Evolutionary conservation across 2,329 filamentous ascomycete genomes (phyloP).

Genomic region (Ascosphaera apis): DNA sequence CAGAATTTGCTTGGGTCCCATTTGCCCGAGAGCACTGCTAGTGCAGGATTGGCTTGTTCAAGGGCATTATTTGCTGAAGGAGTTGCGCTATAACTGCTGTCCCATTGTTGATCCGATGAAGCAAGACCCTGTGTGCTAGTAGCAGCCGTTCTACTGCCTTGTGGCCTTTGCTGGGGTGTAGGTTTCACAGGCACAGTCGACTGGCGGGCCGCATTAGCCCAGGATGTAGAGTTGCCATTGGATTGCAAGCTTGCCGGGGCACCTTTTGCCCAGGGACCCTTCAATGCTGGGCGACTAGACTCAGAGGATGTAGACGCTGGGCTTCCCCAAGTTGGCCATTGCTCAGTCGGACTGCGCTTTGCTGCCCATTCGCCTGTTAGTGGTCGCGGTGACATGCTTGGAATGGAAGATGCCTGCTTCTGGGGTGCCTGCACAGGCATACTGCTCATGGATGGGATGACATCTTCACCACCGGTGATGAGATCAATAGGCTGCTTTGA

Average conservation of each 20-base stretch:
- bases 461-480: neutral
- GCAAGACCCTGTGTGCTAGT: slow-evolving; percentile 6
- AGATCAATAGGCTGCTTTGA: neutral
- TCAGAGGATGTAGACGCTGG: neutral
- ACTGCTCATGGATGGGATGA: neutral
- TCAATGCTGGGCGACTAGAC: neutral
- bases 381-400: neutral
- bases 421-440: neutral
- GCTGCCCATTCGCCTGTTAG: too few species aligned
- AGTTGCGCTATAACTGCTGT: neutral
- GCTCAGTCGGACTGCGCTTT: too few species aligned
- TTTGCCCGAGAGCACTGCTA: slow-evolving; percentile 3
- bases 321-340: neutral
- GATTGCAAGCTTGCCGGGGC: neutral
- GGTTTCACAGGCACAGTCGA: neutral
- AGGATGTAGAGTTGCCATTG: neutral
- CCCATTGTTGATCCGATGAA: neutral
- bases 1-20: slow-evolving; percentile 14
- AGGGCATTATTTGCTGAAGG: neutral
- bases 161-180: slow-evolving; percentile 1
- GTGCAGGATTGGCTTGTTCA: neutral
- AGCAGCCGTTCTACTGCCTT: too few species aligned
- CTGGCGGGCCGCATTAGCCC: neutral
- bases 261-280: neutral
- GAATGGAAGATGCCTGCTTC: too few species aligned